Percentiles rank a stretch among this genome's conserved stretches.
Conservation (phyloP, 768 basidiomycete genomes). For the Lactarius sp. region DNA sequence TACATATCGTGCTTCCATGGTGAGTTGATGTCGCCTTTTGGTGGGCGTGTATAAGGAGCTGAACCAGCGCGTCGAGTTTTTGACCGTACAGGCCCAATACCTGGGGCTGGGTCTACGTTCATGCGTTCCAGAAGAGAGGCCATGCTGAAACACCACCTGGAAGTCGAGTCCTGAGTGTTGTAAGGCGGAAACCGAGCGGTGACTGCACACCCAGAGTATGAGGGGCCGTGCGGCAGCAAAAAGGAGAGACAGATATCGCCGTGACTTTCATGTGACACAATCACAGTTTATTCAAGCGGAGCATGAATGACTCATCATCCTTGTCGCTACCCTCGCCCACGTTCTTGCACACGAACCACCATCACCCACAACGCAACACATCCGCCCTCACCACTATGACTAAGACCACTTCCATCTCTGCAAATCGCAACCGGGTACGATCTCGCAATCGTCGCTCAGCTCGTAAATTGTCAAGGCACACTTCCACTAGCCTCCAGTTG, state of each 20-base stretch:
- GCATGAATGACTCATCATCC: slow-evolving; percentile 4
- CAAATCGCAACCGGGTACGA: slow-evolving; percentile 1
- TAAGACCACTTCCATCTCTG: not conserved
- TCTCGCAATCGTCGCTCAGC: slow-evolving; percentile 3
- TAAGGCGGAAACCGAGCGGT: not conserved
- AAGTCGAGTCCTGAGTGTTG: not conserved
- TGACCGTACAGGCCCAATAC: slow-evolving; percentile 23
- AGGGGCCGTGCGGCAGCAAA: not conserved
- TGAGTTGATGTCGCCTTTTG: slow-evolving; percentile 25
- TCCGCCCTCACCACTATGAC: slow-evolving; percentile 5
- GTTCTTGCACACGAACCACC: slow-evolving; percentile 2
- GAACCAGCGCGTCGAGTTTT: slow-evolving; percentile 21
- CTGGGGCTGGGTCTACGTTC: slow-evolving; percentile 17
- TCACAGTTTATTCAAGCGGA: slow-evolving; percentile 17
- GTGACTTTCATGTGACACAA: not conserved
- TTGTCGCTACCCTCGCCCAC: not conserved
- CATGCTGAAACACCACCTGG: slow-evolving; percentile 7
- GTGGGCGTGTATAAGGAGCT: slow-evolving; percentile 24
- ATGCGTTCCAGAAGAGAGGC: slow-evolving; percentile 27
- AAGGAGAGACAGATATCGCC: not conserved
- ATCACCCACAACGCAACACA: not conserved
- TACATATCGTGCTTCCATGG: slow-evolving; percentile 25
- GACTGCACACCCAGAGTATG: not conserved
- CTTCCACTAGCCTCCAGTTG: not conserved
- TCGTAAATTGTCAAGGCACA: not conserved